These are phyloP conservation scores for Paramecium biaurelia DNA, from an alignment of 73 alveolate genomes.

Conservation along the genomic window DNA sequence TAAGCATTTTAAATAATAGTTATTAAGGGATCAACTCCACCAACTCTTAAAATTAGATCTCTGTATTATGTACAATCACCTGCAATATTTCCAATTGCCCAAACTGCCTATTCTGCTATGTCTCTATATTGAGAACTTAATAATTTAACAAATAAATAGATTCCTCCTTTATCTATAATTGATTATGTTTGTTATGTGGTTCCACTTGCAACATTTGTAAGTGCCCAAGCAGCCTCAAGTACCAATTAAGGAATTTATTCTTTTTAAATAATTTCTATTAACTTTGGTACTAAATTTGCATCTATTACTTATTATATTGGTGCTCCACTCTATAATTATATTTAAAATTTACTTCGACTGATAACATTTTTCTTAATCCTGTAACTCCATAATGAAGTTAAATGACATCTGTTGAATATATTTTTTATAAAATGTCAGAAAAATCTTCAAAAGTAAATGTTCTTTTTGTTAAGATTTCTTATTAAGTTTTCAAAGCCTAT, in stretches of 20 bases:
- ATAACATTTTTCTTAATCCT: conserved; percentile 93
- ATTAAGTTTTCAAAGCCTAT: neutral
- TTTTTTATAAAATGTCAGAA: conserved; percentile 64
- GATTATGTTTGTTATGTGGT: conserved; percentile 87
- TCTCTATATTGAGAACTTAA: conserved; percentile 82
- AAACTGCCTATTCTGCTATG: conserved; percentile 89
- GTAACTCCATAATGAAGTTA: conserved; percentile 79
- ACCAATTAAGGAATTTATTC: conserved; percentile 83
- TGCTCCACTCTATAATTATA: conserved; percentile 68
- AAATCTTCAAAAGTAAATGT: conserved; percentile 67
- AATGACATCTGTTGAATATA: conserved; percentile 63
- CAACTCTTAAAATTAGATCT: conserved; percentile 77
- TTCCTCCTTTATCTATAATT: conserved; percentile 94
- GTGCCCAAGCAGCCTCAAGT: conserved; percentile 97
- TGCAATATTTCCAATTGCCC: conserved; percentile 98
- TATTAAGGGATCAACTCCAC: conserved; percentile 84
- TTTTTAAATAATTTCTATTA: conserved; percentile 80
- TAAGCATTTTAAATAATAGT: conserved; percentile 73
- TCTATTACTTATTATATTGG: conserved; percentile 96
- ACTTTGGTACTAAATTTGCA: conserved; percentile 87
- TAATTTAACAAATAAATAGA: conserved; percentile 78
- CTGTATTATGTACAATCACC: conserved; percentile 89
- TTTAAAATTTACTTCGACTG: conserved; percentile 64
- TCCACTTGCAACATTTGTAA: conserved; percentile 97
- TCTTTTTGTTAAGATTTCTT: neutral